Conservation (phyloP, 345 rosid species). For the Gossypium arboreum region DNA sequence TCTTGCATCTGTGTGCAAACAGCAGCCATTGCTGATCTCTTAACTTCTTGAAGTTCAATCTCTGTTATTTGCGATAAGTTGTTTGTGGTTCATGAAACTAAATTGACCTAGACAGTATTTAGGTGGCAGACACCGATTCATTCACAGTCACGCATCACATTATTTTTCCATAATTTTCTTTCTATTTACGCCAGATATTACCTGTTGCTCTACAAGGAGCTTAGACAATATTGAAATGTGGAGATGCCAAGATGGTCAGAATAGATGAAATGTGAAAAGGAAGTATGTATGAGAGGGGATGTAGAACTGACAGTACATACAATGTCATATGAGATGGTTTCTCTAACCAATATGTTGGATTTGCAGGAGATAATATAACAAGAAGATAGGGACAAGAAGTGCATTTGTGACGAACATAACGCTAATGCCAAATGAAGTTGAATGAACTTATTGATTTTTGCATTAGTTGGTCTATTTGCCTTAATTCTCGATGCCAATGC, state of each 20-base stretch:
- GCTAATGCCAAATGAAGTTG: neutral
- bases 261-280: neutral
- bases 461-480: neutral
- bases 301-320: neutral
- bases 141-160: neutral
- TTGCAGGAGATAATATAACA: neutral
- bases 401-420: neutral
- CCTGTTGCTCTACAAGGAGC: neutral
- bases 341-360: neutral
- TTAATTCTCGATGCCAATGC: neutral
- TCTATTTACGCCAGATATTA: neutral
- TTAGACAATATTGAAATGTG: neutral
- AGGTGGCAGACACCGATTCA: neutral
- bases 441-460: neutral
- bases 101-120: neutral
- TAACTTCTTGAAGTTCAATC: neutral
- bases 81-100: neutral
- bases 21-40: neutral
- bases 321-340: neutral
- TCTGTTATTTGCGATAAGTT: neutral
- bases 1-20: slow-evolving; percentile 4
- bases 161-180: neutral
- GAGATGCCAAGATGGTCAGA: neutral
- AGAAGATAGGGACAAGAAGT: neutral
- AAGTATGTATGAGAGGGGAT: slow-evolving; percentile 4